Evolutionary conservation across 768 basidiomycete species (phyloP).

Genomic region (Hysterangium stoloniferum): DNA sequence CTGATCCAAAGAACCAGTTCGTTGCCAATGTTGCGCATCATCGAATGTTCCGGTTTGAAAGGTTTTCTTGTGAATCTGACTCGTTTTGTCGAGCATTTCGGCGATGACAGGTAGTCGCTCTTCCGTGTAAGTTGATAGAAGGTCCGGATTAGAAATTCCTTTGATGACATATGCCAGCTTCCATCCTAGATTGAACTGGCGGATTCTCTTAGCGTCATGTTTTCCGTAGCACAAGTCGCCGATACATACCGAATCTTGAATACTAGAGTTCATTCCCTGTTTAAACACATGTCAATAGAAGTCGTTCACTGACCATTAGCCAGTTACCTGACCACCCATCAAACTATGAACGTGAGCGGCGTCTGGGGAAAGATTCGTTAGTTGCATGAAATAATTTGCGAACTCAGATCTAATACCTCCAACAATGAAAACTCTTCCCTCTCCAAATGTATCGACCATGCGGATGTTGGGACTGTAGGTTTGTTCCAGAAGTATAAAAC

Average conservation of each 20-base stretch:
- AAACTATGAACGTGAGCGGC: too few species aligned
- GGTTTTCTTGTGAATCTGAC: constrained; percentile 17
- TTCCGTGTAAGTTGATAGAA: constrained; percentile 34
- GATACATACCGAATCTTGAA: constrained; percentile 31
- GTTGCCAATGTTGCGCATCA: constrained; percentile 2
- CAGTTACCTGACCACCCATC: too few species aligned
- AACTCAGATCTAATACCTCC: too few species aligned
- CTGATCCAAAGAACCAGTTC: constrained; percentile 20
- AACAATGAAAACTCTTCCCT: too few species aligned
- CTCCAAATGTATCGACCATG: too few species aligned
- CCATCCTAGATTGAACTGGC: constrained; percentile 36
- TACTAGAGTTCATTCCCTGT: constrained; percentile 29
- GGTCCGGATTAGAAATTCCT: constrained; percentile 24
- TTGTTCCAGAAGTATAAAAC: too few species aligned
- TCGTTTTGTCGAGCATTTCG: constrained; percentile 35
- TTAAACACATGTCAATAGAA: too few species aligned
- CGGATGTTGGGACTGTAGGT: too few species aligned
- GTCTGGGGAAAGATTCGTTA: too few species aligned
- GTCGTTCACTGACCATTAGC: too few species aligned
- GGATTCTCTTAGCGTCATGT: background rate
- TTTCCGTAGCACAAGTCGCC: constrained; percentile 6
- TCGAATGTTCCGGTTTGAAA: constrained; percentile 14
- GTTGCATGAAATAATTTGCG: too few species aligned
- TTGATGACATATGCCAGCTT: constrained; percentile 37
- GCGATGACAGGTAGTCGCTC: constrained; percentile 40